Conservation (phyloP, 257 asterid genomes). For the Euphrasia confusa region DNA sequence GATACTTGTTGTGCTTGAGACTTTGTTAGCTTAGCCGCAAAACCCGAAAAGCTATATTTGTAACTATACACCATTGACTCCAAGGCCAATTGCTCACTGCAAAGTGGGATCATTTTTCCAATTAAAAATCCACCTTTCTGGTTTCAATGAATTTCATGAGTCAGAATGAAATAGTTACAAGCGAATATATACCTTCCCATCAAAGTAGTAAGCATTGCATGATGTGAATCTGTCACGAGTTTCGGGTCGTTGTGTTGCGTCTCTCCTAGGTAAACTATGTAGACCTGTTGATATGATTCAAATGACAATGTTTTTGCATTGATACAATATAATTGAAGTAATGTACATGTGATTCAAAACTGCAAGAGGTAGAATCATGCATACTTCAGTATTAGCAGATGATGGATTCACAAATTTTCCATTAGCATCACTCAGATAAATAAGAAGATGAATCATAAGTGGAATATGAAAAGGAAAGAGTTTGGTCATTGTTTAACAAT, state of each 20-base stretch:
- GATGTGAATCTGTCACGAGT: constrained; percentile 37
- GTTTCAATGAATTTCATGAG: neutral
- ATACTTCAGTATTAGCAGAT: constrained; percentile 22
- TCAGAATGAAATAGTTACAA: neutral
- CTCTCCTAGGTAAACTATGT: constrained; percentile 48
- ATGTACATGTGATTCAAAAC: neutral
- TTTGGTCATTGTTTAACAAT: constrained; percentile 14
- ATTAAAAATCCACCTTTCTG: neutral
- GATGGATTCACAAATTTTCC: constrained; percentile 14
- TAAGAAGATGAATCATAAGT: constrained; percentile 17
- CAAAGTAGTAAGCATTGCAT: constrained; percentile 37
- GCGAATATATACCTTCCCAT: constrained; percentile 35
- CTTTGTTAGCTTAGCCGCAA: constrained; percentile 48
- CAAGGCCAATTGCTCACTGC: constrained; percentile 40
- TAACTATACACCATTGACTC: constrained; percentile 50
- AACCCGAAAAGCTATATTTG: constrained; percentile 54
- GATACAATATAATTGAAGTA: neutral
- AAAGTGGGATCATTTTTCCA: neutral
- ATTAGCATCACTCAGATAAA: constrained; percentile 13
- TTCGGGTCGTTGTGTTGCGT: constrained; percentile 37
- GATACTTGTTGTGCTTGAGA: constrained; percentile 40
- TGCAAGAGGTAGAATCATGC: neutral
- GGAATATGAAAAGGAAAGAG: constrained; percentile 10
- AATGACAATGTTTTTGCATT: constrained; percentile 1
- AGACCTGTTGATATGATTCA: constrained; percentile 28